Evolutionary conservation across 2,329 filamentous ascomycete species (phyloP).

Genomic region (Penicillium sp.): DNA sequence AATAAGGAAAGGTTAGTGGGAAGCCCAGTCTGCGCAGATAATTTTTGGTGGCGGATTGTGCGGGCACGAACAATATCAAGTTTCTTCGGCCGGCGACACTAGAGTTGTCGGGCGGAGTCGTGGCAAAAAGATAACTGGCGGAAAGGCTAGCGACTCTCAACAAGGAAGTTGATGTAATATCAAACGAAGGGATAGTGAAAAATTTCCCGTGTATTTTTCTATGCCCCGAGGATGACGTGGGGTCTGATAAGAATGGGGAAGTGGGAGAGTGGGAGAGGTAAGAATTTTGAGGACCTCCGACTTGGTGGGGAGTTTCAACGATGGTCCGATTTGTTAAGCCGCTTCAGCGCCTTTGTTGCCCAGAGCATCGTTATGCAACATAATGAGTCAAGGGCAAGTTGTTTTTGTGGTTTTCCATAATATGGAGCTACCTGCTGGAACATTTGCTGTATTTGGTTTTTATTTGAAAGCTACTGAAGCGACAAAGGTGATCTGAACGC

Average conservation of each 20-base stretch:
- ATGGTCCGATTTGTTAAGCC: constrained; percentile 16
- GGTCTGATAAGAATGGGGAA: constrained; percentile 19
- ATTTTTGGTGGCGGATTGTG: constrained; percentile 17
- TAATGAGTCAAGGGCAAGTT: not conserved
- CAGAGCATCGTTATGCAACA: not conserved
- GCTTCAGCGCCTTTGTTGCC: not conserved
- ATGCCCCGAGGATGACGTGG: constrained; percentile 23
- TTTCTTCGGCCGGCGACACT: constrained; percentile 12
- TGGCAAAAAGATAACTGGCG: constrained; percentile 16
- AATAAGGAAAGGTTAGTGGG: not conserved
- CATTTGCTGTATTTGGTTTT: not conserved
- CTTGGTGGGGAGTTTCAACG: constrained; percentile 24
- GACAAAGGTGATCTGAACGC: not conserved
- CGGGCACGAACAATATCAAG: constrained; percentile 25
- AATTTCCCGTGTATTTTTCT: constrained; percentile 14
- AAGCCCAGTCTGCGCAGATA: not conserved
- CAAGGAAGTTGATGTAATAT: constrained; percentile 7
- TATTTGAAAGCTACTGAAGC: not conserved
- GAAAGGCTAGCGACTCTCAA: constrained; percentile 3
- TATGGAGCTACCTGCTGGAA: not conserved
- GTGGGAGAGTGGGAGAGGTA: constrained; percentile 20
- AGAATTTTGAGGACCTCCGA: constrained; percentile 27
- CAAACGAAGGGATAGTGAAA: constrained; percentile 5
- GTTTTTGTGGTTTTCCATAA: not conserved
- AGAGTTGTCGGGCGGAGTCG: constrained; percentile 15